These are phyloP conservation scores for Gossypium schwendimanii DNA, from an alignment of 441 rosid genomes.

Conservation along the genomic window DNA sequence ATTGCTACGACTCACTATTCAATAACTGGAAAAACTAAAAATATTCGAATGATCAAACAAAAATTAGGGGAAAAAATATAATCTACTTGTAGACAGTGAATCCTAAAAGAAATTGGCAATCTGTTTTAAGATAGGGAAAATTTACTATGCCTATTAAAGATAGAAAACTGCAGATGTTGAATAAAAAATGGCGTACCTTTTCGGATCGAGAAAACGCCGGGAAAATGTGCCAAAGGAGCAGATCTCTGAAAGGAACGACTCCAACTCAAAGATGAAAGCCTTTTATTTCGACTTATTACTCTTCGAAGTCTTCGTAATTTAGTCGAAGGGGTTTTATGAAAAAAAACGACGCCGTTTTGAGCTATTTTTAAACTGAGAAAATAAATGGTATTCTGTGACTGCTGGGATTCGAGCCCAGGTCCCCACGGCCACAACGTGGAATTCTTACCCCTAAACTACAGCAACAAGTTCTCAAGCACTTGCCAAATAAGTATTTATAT, in stretches of 20 bases:
- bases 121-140: not conserved
- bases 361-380: not conserved
- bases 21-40: not conserved
- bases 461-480: fast-evolving
- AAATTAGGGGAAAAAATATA: not conserved
- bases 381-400: not conserved
- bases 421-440: conserved; percentile 41
- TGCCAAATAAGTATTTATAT: not conserved
- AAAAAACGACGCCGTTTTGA: not conserved
- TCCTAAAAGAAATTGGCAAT: not conserved
- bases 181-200: not conserved
- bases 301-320: no score
- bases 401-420: conserved; percentile 48
- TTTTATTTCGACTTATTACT: no score
- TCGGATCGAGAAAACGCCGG: not conserved
- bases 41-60: not conserved
- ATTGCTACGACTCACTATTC: not conserved
- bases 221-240: not conserved
- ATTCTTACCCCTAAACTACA: not conserved
- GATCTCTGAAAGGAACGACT: not conserved
- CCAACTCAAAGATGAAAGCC: not conserved
- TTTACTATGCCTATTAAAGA: no score
- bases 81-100: no score
- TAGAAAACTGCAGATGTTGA: not conserved
- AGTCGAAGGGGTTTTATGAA: no score